phyloP scores from a whole-genome alignment of 176 grass and related monocot genomes.

The Eremochloa ophiuroides region DNA sequence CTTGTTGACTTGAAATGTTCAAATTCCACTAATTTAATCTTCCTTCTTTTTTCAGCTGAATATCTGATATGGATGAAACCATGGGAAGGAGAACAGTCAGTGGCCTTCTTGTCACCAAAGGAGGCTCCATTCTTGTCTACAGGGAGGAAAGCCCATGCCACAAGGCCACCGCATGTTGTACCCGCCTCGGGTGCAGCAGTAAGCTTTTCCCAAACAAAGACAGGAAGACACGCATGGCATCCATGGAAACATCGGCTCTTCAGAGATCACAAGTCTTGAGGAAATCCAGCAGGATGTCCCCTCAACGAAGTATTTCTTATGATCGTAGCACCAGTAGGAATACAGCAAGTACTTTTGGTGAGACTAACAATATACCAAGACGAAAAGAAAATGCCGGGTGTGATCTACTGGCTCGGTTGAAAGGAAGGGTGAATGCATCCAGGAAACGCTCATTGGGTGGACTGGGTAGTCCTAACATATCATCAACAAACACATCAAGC shows the following conservation, averaged over 20 bases:
- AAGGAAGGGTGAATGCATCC: constrained; percentile 25
- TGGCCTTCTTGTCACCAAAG: constrained; percentile 62
- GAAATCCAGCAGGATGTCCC: constrained; percentile 11
- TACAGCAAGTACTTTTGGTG: not conserved
- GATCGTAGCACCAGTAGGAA: constrained; percentile 2
- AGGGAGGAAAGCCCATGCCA: constrained; percentile 46
- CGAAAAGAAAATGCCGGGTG: constrained; percentile 17
- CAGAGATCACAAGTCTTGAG: constrained; percentile 21
- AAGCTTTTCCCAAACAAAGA: constrained; percentile 41
- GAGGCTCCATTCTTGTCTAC: constrained; percentile 58
- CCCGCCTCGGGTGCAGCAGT: constrained; percentile 41
- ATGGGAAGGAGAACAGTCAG: constrained; percentile 70
- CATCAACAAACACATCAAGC: constrained; percentile 1
- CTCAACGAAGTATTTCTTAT: constrained; percentile 31
- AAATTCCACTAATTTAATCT: not conserved
- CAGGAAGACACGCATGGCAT: constrained; percentile 17
- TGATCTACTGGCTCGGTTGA: constrained; percentile 9
- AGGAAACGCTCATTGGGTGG: constrained; percentile 23
- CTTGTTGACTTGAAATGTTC: not conserved
- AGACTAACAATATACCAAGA: not conserved
- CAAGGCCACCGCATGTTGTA: constrained; percentile 30
- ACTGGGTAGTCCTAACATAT: not conserved
- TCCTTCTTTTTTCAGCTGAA: constrained; percentile 28
- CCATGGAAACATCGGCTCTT: constrained; percentile 4
- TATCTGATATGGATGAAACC: constrained; percentile 46